Evolutionary conservation across 306 rosid genomes (phyloP), one percentile per base, ranked within the genome.

Genomic region (Ceratonia siliqua): DNA sequence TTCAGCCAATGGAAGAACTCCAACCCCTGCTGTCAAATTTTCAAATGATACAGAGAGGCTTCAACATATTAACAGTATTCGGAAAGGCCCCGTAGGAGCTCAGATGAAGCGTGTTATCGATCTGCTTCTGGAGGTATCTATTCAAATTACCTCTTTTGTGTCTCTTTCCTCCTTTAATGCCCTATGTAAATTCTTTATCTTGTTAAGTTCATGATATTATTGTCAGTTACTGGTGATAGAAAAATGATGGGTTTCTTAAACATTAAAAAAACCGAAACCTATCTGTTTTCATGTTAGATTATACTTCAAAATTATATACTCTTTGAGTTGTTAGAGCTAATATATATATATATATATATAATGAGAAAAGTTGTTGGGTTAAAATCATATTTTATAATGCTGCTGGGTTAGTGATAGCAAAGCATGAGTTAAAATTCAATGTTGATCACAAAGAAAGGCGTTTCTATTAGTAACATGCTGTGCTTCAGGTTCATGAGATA

Each of bases 31-130:
- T 55, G 84, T 90, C 38, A 94, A 94, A 74, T 92, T 92, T 74
- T 94, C 99, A 0, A 94, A 84, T 64, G 99, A 94, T 59, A 94
- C 97, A 0, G 99, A 90, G 81, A 86, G 99, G 69, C 97, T 94
- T 70, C 99, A 94, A 67, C 95, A 92, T 25, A 91, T 92, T 10
- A 87, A 90, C 53, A 88, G 81, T 78, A 92, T 94, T 1, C 86
- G 96, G 42, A 94, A 89, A 53, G 79, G 87, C 45, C 93, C 96
- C 0, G 97, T 90, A 0, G 97, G 99, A 79, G 93, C 97, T 70
- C 99, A 94, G 83, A 92, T 94, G 83, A 94, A 89, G 86, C 91
- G 95, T 48, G 97, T 94, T 35, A 94, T 94, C 13, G 84, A 82
- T 87, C 87, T 90, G 52, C 88, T 94, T 42, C 75, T 80, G 1